These are phyloP conservation scores for Annona cherimola DNA, from an alignment of 164 flowering plant genomes.

Conservation along the genomic window DNA sequence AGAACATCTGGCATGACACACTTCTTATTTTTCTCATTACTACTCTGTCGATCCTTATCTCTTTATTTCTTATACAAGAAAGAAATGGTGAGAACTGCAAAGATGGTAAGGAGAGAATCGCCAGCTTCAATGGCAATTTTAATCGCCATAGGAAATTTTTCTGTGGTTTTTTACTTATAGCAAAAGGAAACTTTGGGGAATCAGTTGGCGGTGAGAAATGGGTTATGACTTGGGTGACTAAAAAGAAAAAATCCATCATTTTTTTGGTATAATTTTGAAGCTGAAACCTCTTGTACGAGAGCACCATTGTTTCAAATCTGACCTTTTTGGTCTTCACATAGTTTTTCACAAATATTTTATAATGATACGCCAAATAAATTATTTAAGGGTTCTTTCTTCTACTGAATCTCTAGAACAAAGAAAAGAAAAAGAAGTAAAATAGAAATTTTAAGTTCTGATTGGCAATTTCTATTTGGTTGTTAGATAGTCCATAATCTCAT, in stretches of 20 bases:
- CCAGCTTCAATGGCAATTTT: slow-evolving; percentile 47
- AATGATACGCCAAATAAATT: not conserved
- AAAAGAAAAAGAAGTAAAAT: not conserved
- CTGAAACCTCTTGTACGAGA: not conserved
- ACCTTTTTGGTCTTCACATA: not conserved
- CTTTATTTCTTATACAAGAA: slow-evolving; percentile 17
- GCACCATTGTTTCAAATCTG: not conserved
- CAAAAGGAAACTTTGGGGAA: slow-evolving; percentile 6
- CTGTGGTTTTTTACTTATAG: slow-evolving; percentile 14
- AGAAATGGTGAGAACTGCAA: slow-evolving; percentile 4
- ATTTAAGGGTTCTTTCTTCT: not conserved
- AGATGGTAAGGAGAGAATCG: slow-evolving; percentile 18
- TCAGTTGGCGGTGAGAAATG: slow-evolving; percentile 15
- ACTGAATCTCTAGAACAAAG: not conserved
- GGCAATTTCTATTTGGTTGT: no score
- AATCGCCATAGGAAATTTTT: slow-evolving; percentile 30
- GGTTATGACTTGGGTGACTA: slow-evolving; percentile 18
- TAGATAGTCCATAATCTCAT: no score
- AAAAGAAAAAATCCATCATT: not conserved
- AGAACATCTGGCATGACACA: slow-evolving; percentile 26
- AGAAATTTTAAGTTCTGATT: not conserved
- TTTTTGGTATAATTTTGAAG: not conserved
- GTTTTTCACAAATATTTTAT: not conserved
- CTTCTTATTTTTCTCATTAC: slow-evolving; percentile 5
- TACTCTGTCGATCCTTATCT: not conserved